These are phyloP conservation scores for Aspergillus egyptiacus DNA, from an alignment of 495 filamentous ascomycete species.

Conservation along the genomic window DNA sequence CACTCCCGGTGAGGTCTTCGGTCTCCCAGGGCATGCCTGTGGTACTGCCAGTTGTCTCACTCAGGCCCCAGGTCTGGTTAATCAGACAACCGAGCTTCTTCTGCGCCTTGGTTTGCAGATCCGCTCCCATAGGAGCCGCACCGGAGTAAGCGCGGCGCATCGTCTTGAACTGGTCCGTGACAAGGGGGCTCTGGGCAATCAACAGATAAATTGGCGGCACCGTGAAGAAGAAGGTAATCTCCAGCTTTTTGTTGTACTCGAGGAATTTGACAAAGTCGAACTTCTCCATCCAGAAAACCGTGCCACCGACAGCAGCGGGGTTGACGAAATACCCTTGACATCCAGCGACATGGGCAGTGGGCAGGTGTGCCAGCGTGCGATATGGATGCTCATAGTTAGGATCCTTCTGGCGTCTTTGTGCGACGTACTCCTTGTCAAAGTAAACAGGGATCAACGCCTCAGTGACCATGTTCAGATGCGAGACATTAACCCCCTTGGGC, in stretches of 20 bases:
- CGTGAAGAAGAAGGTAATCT: constrained; percentile 43
- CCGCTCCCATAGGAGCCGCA: constrained; percentile 67
- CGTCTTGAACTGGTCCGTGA: constrained; percentile 42
- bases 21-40: constrained; percentile 35
- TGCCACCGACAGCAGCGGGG: constrained; percentile 29
- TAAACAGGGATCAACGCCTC: constrained; percentile 19
- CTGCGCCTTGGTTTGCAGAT: constrained; percentile 46
- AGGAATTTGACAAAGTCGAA: constrained; percentile 43
- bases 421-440: constrained; percentile 19
- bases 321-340: constrained; percentile 41
- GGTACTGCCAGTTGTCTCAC: constrained; percentile 55
- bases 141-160: constrained; percentile 45
- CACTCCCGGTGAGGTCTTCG: constrained; percentile 53
- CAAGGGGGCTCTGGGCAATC: constrained; percentile 42
- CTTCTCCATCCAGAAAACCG: constrained; percentile 46
- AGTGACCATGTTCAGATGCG: constrained; percentile 32
- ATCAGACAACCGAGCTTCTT: constrained; percentile 35
- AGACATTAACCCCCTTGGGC: constrained; percentile 36
- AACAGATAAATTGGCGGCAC: constrained; percentile 47
- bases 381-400: constrained; percentile 17
- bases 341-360: constrained; percentile 42
- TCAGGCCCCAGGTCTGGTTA: constrained; percentile 72
- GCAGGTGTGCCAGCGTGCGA: constrained; percentile 46
- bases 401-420: constrained; percentile 16
- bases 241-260: constrained; percentile 33